phyloP scores from a whole-genome alignment of 2,329 filamentous ascomycete species.

The Arthrocladium fulminans region DNA sequence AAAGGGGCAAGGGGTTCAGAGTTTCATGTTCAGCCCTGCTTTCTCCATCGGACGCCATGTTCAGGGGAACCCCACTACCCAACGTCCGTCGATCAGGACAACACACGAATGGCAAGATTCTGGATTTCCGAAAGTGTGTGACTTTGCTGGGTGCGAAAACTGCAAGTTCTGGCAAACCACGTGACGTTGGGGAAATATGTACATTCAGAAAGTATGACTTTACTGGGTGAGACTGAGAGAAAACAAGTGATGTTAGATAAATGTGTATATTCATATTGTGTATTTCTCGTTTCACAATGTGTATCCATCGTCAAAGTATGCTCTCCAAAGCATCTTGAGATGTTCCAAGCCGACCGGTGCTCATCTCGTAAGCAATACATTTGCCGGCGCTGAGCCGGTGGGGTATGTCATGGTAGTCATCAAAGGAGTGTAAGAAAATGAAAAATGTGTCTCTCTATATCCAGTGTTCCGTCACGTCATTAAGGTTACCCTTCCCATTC shows the following conservation, averaged over 20 bases:
- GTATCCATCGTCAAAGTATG: background rate
- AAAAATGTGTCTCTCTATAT: constrained; percentile 3
- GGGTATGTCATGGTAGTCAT: constrained; percentile 6
- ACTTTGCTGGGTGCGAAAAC: too few relatives aligned
- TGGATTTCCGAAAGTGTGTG: too few relatives aligned
- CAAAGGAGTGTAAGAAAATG: constrained; percentile 6
- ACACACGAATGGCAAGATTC: too few relatives aligned
- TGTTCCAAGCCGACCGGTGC: background rate
- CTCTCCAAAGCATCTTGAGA: background rate
- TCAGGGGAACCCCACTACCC: background rate
- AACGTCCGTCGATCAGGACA: too few relatives aligned
- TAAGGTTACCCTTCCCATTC: constrained; percentile 4
- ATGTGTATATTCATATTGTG: constrained; percentile 1
- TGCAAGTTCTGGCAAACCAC: too few relatives aligned
- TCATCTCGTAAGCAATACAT: background rate
- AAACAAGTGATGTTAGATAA: background rate
- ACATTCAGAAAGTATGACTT: too few relatives aligned
- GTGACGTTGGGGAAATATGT: too few relatives aligned
- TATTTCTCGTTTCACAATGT: background rate
- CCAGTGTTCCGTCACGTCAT: background rate
- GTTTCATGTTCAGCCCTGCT: background rate
- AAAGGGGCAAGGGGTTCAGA: background rate
- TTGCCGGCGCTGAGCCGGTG: background rate
- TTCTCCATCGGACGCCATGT: background rate
- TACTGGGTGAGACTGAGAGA: background rate